phyloP scores from a whole-genome alignment of 768 basidiomycete genomes.

The Pholiota conissans region DNA sequence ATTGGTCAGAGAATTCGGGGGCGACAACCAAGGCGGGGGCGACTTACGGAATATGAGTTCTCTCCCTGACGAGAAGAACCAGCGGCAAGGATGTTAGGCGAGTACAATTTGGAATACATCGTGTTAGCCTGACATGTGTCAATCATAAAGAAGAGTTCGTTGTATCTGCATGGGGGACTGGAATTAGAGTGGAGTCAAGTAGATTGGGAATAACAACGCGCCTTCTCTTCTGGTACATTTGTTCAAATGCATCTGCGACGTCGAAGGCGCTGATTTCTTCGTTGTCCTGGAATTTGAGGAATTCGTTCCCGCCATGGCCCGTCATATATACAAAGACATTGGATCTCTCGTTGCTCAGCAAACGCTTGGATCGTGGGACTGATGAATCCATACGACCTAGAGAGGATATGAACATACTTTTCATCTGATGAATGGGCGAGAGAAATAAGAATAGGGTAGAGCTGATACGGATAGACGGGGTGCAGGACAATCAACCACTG shows the following conservation, averaged over 20 bases:
- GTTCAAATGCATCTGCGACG: conserved; percentile 96
- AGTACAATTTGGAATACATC: conserved; percentile 92
- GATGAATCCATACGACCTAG: conserved; percentile 82
- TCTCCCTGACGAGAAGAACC: conserved; percentile 84
- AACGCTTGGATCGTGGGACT: conserved; percentile 88
- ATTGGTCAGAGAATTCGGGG: neutral
- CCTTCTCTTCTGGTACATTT: conserved; percentile 98
- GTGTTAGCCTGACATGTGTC: conserved; percentile 98
- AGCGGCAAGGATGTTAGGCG: conserved; percentile 89
- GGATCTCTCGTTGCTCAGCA: conserved; percentile 85
- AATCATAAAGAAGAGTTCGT: conserved; percentile 96
- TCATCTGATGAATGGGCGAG: too few relatives aligned
- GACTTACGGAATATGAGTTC: conserved; percentile 88
- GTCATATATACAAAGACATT: conserved; percentile 99
- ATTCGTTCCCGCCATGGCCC: conserved; percentile 97
- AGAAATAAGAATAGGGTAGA: too few relatives aligned
- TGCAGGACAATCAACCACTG: too few relatives aligned
- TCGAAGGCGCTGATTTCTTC: conserved; percentile 98
- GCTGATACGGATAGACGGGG: too few relatives aligned
- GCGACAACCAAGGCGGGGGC: neutral
- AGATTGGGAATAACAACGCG: conserved; percentile 28
- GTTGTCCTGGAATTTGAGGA: conserved; percentile 98
- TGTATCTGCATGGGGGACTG: conserved; percentile 58
- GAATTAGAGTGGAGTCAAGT: neutral
- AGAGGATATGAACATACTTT: neutral